These are phyloP conservation scores for Taphrina wiesneri DNA, from an alignment of 1,139 yeast species.

Conservation along the genomic window DNA sequence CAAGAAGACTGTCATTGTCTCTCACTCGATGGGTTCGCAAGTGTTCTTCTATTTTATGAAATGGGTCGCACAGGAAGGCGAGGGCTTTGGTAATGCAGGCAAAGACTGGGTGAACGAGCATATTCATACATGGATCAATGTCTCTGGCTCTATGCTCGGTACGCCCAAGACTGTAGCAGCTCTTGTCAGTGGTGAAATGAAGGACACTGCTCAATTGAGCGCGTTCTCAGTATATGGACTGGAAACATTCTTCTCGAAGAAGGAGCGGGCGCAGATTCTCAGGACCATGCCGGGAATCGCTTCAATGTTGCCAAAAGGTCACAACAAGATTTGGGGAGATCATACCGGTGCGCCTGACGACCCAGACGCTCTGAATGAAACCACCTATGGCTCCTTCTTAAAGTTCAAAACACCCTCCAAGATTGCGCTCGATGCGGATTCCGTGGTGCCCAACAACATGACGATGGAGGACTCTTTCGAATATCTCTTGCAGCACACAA, in stretches of 20 bases:
- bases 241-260: constrained; percentile 86
- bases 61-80: constrained; percentile 80
- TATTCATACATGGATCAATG: constrained; percentile 67
- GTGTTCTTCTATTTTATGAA: constrained; percentile 81
- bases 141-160: constrained; percentile 84
- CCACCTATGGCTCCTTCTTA: constrained; percentile 74
- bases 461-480: constrained; percentile 70
- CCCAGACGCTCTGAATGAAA: constrained; percentile 47
- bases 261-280: constrained; percentile 81
- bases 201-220: constrained; percentile 91
- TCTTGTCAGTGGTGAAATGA: constrained; percentile 92
- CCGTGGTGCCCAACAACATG: constrained; percentile 49
- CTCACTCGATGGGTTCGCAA: constrained; percentile 97
- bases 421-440: constrained; percentile 46
- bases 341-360: constrained; percentile 53
- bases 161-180: constrained; percentile 95
- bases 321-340: constrained; percentile 75
- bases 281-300: constrained; percentile 91
- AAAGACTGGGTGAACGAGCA: constrained; percentile 79
- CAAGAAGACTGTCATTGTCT: constrained; percentile 73
- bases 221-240: constrained; percentile 93
- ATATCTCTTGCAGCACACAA: constrained; percentile 62
- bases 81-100: constrained; percentile 84
- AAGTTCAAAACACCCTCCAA: constrained; percentile 53
- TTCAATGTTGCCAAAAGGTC: constrained; percentile 96